phyloP scores from a whole-genome alignment of 2,329 filamentous ascomycete species.

The Cercospora zeina region DNA sequence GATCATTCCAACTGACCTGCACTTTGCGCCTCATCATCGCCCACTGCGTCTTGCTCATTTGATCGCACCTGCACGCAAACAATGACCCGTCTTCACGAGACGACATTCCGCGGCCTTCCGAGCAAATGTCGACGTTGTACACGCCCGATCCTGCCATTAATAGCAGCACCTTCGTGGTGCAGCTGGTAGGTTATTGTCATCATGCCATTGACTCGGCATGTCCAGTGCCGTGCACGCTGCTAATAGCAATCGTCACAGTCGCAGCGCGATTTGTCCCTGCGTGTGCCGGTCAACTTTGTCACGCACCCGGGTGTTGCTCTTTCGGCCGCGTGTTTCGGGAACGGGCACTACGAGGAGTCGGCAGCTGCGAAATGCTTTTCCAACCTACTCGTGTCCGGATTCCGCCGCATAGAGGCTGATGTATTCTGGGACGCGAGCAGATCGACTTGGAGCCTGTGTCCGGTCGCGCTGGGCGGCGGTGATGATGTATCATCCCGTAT shows the following conservation, averaged over 20 bases:
- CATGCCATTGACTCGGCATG: constrained; percentile 5
- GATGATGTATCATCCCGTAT: constrained; percentile 2
- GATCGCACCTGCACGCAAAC: neutral
- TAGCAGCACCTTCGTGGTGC: constrained; percentile 11
- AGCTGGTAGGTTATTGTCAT: constrained; percentile 10
- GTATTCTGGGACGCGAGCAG: constrained; percentile 63
- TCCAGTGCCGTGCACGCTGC: neutral
- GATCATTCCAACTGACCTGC: neutral
- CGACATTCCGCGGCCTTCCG: neutral
- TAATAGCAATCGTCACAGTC: constrained; percentile 47
- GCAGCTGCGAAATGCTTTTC: constrained; percentile 59
- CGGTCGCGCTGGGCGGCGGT: constrained; percentile 49
- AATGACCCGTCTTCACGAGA: neutral
- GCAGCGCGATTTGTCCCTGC: constrained; percentile 60
- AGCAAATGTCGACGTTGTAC: constrained; percentile 15
- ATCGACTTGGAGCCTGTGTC: constrained; percentile 61
- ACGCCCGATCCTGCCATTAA: constrained; percentile 16
- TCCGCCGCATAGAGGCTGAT: constrained; percentile 60
- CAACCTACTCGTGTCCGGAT: constrained; percentile 62
- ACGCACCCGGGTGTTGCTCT: constrained; percentile 59
- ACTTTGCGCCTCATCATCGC: neutral
- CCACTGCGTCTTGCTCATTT: neutral
- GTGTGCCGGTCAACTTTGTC: constrained; percentile 64
- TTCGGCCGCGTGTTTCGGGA: constrained; percentile 59
- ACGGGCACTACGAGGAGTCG: constrained; percentile 53